A percentile compares a stretch with the other conserved stretches of the same genome.
phyloP scores from a whole-genome alignment of 2,329 filamentous ascomycete genomes.

The Phoma herbarum region DNA sequence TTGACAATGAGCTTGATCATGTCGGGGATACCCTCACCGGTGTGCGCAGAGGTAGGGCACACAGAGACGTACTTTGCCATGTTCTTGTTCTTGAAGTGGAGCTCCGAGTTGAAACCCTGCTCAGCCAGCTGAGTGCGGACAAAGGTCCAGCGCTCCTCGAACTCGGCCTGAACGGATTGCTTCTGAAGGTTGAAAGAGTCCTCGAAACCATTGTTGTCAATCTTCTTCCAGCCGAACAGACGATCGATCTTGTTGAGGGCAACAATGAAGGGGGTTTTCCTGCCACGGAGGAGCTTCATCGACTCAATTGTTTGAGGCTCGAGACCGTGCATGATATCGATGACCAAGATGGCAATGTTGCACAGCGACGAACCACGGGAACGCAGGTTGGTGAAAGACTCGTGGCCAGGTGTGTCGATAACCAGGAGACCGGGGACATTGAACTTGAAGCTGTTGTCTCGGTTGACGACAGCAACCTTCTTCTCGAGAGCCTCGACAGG shows the following conservation, averaged over 20 bases:
- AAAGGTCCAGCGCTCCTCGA: constrained; percentile 85
- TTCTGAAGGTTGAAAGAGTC: constrained; percentile 90
- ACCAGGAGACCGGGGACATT: constrained; percentile 96
- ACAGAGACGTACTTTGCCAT: constrained; percentile 96
- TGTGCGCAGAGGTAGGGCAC: constrained; percentile 95
- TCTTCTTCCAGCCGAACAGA: constrained; percentile 98
- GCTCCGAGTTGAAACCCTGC: constrained; percentile 96
- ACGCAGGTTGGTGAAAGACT: constrained; percentile 98
- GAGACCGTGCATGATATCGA: constrained; percentile 99
- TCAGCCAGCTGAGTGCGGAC: constrained; percentile 95
- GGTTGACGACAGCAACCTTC: constrained; percentile 94
- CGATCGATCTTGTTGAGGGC: constrained; percentile 99
- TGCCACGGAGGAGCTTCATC: constrained; percentile 90
- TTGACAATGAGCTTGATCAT: constrained; percentile 95
- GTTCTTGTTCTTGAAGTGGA: constrained; percentile 98
- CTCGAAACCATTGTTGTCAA: constrained; percentile 97
- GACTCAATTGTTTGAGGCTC: constrained; percentile 98
- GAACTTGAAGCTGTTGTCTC: constrained; percentile 89
- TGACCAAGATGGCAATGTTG: constrained; percentile 98
- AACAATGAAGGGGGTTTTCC: constrained; percentile 97
- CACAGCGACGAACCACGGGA: constrained; percentile 97
- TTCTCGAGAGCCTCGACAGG: constrained; percentile 90
- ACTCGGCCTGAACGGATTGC: constrained; percentile 93
- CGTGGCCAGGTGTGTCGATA: constrained; percentile 99
- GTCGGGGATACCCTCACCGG: constrained; percentile 98